Percentiles rank a stretch among this genome's conserved stretches.
Evolutionary conservation across 1,284 basidiomycete genomes (phyloP).

Genomic region (Tylopilus sp.): DNA sequence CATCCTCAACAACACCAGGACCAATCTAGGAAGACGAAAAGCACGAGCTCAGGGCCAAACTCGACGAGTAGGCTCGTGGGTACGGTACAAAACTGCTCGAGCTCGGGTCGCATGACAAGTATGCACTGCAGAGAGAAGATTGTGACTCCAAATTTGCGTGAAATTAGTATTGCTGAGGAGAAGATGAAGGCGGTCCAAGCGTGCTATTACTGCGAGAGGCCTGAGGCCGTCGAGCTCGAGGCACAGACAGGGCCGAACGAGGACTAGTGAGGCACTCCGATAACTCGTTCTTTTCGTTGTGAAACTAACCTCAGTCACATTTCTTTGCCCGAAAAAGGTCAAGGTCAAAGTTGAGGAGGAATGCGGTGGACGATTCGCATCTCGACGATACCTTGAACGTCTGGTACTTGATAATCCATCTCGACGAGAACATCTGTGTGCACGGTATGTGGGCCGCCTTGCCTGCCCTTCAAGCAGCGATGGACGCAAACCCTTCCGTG

Average conservation of each 20-base stretch:
- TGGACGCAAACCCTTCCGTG: conserved; percentile 84
- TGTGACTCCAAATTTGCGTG: conserved; percentile 61
- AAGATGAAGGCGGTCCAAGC: conserved; percentile 78
- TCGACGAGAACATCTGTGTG: conserved; percentile 91
- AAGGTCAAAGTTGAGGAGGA: conserved; percentile 97
- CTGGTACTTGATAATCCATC: conserved; percentile 92
- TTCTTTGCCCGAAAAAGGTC: conserved; percentile 87
- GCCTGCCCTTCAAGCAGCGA: conserved; percentile 70
- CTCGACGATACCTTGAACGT: conserved; percentile 93
- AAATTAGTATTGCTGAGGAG: conserved; percentile 84
- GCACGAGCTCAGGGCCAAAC: conserved; percentile 77
- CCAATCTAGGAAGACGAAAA: conserved; percentile 92
- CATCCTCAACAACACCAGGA: conserved; percentile 81
- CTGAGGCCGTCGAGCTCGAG: conserved; percentile 84
- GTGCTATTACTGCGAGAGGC: conserved; percentile 92
- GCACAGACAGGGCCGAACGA: conserved; percentile 96
- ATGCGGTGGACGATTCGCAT: conserved; percentile 95
- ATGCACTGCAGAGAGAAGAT: conserved; percentile 88
- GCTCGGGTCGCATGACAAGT: conserved; percentile 85
- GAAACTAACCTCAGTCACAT: conserved; percentile 1
- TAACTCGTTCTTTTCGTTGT: background rate
- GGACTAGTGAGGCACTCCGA: conserved; percentile 71
- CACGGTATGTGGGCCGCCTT: conserved; percentile 86
- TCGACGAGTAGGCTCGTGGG: conserved; percentile 88
- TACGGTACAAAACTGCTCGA: conserved; percentile 90